A percentile compares a stretch with the other conserved stretches of the same genome.
Conservation (phyloP, 345 rosid species). For the Carallia brachiata region DNA sequence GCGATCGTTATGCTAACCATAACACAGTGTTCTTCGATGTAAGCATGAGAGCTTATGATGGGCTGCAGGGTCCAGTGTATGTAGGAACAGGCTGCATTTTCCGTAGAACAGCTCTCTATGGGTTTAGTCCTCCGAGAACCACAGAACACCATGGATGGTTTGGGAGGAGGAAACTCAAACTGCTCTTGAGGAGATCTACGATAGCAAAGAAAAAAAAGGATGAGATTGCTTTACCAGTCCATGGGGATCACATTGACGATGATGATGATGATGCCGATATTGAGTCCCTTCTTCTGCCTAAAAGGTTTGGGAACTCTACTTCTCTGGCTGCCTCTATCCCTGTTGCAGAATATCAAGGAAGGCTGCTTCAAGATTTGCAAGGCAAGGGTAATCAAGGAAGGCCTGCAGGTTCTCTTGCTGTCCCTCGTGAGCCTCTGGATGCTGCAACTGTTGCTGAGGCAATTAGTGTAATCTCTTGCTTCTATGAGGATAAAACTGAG, state of each 20-base stretch:
- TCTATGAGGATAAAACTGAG: slow-evolving; percentile 76
- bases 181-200: slow-evolving; percentile 52
- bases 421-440: slow-evolving; percentile 79
- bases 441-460: slow-evolving; percentile 85
- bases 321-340: slow-evolving; percentile 67
- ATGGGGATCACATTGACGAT: slow-evolving; percentile 29
- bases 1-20: slow-evolving; percentile 34
- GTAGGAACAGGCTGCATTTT: slow-evolving; percentile 40
- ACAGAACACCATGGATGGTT: slow-evolving; percentile 75
- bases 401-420: slow-evolving; percentile 74
- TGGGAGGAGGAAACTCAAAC: slow-evolving; percentile 58
- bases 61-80: slow-evolving; percentile 33
- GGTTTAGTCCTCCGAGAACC: slow-evolving; percentile 69
- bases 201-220: slow-evolving; percentile 50
- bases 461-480: slow-evolving; percentile 72
- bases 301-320: slow-evolving; percentile 64
- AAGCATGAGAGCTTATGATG: slow-evolving; percentile 36
- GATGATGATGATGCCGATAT: slow-evolving; percentile 62
- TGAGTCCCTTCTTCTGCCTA: slow-evolving; percentile 64
- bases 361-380: slow-evolving; percentile 64
- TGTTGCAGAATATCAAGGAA: slow-evolving; percentile 74
- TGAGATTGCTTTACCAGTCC: slow-evolving; percentile 44
- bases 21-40: slow-evolving; percentile 37
- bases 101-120: slow-evolving; percentile 32
- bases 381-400: slow-evolving; percentile 57